Conservation (phyloP, 352 stramenopile genomes). For the Blastocystis hominis region DNA sequence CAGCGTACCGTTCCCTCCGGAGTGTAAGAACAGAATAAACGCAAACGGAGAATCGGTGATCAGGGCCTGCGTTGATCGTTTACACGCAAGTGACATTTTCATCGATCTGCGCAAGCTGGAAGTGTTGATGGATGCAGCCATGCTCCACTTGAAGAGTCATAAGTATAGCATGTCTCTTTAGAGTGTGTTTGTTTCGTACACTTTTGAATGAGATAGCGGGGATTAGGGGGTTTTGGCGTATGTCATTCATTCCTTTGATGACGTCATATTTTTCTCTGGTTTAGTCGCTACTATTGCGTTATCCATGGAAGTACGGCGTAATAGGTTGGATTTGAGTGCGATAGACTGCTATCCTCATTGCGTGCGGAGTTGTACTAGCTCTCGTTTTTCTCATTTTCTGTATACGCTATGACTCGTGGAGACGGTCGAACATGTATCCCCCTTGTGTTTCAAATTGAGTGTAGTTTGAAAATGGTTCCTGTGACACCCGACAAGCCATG, state of each 20-base stretch:
- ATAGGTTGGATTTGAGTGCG: not conserved
- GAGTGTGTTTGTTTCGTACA: not conserved
- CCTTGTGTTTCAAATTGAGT: not conserved
- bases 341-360: not conserved
- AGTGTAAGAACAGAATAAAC: conserved; percentile 38
- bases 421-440: not conserved
- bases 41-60: conserved; percentile 28
- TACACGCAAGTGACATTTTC: conserved; percentile 9
- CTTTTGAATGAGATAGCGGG: not conserved
- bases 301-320: not conserved
- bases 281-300: not conserved
- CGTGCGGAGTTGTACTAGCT: not conserved
- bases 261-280: not conserved
- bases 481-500: not conserved
- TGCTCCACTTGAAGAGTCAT: conserved; percentile 13
- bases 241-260: not conserved
- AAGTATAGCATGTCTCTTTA: not conserved
- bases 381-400: not conserved
- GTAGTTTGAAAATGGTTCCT: conserved; percentile 19
- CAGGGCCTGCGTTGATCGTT: not conserved
- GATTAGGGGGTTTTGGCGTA: not conserved
- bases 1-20: conserved; percentile 30
- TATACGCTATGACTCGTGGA: conserved; percentile 36
- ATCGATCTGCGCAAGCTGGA: not conserved
- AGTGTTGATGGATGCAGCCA: not conserved